Conservation (phyloP, 257 asterid species). For the Craterostigma plantagineum region DNA sequence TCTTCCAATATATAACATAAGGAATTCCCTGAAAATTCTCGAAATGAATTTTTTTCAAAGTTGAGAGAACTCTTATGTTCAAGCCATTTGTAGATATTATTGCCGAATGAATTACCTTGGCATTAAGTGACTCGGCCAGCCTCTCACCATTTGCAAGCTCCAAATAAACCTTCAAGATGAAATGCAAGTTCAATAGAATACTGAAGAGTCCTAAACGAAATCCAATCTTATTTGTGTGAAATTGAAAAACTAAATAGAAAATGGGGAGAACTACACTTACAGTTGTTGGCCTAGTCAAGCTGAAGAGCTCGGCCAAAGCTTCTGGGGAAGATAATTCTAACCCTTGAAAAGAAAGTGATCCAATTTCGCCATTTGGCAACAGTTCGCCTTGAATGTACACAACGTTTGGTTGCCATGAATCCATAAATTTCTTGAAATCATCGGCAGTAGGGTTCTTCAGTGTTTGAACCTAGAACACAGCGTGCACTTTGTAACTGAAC, state of each 20-base stretch:
- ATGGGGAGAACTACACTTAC: conserved; percentile 23
- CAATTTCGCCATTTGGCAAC: conserved; percentile 42
- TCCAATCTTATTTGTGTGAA: background rate
- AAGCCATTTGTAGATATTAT: background rate
- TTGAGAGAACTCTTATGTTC: background rate
- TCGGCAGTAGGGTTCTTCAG: conserved; percentile 53
- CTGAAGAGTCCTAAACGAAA: conserved; percentile 2
- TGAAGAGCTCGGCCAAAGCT: conserved; percentile 45
- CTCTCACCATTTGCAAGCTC: conserved; percentile 69
- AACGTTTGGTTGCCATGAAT: conserved; percentile 67
- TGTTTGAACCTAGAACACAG: conserved; percentile 47
- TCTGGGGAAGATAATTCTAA: conserved; percentile 43
- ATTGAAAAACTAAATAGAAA: background rate
- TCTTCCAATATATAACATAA: conserved; percentile 76
- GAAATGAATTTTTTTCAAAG: no score
- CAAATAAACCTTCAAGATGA: conserved; percentile 63
- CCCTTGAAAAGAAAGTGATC: conserved; percentile 49
- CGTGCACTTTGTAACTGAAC: conserved; percentile 2
- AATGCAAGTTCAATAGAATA: conserved; percentile 8
- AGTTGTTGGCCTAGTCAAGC: conserved; percentile 41
- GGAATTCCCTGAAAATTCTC: conserved; percentile 60
- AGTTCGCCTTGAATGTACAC: conserved; percentile 71
- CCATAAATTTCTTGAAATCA: conserved; percentile 50
- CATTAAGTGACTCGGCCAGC: conserved; percentile 69
- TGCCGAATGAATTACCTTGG: conserved; percentile 37